phyloP scores from a whole-genome alignment of 2,329 filamentous ascomycete species.

The Penicillium brevicompactum region DNA sequence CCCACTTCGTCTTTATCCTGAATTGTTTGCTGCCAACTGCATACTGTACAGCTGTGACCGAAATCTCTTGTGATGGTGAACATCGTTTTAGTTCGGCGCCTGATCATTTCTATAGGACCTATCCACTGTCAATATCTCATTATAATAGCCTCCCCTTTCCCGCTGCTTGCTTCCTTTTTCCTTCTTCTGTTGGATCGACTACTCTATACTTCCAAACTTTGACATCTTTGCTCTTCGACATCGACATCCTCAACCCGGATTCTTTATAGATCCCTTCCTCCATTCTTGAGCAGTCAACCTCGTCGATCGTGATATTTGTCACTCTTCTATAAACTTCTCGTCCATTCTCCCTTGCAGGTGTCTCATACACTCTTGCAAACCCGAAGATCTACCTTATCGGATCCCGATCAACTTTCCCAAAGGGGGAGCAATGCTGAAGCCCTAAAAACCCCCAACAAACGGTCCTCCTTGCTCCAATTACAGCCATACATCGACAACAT shows the following conservation, averaged over 20 bases:
- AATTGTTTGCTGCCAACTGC: conserved; percentile 39
- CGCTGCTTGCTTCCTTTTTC: conserved; percentile 12
- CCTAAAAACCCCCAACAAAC: conserved; percentile 20
- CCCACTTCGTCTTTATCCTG: conserved; percentile 34
- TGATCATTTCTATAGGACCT: conserved; percentile 37
- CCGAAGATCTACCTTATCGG: conserved; percentile 22
- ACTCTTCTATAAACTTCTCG: not conserved
- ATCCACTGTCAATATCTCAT: conserved; percentile 33
- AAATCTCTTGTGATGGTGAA: conserved; percentile 34
- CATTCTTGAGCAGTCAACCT: conserved; percentile 18
- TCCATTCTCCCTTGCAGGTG: conserved; percentile 24
- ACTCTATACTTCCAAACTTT: conserved; percentile 5
- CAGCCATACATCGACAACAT: conserved; percentile 30
- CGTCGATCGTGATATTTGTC: conserved; percentile 6
- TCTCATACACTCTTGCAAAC: conserved; percentile 21
- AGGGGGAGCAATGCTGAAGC: conserved; percentile 32
- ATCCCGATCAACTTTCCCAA: conserved; percentile 21
- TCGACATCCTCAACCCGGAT: conserved; percentile 12
- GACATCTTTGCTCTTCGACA: conserved; percentile 3
- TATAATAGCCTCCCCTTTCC: conserved; percentile 33
- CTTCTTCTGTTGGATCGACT: conserved; percentile 16
- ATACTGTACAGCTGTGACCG: conserved; percentile 41
- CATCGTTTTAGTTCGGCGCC: conserved; percentile 33
- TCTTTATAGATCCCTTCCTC: conserved; percentile 27
- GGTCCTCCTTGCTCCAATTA: conserved; percentile 27